Conservation (phyloP, 495 filamentous ascomycete species). For the Penicillium verhagenii region DNA sequence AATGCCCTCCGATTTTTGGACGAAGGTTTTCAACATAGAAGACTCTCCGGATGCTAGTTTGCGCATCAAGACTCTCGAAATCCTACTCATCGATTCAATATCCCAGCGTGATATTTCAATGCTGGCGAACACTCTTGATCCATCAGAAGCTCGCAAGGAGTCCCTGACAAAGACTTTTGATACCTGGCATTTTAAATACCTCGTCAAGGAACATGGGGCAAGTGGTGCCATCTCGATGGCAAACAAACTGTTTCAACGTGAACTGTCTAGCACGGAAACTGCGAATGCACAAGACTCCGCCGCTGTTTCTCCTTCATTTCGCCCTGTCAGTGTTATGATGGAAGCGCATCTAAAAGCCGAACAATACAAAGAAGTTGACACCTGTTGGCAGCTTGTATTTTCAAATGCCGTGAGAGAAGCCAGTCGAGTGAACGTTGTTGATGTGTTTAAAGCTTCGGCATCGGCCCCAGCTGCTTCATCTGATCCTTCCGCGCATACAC, state of each 20-base stretch:
- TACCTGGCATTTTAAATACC: slow-evolving; percentile 53
- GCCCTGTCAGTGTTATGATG: slow-evolving; percentile 66
- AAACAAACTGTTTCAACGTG: slow-evolving; percentile 56
- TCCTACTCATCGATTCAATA: slow-evolving; percentile 12
- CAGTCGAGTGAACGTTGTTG: slow-evolving; percentile 17
- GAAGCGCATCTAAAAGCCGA: slow-evolving; percentile 52
- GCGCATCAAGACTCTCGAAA: not conserved
- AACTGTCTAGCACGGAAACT: slow-evolving; percentile 11
- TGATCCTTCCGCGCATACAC: not conserved
- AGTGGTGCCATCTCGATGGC: slow-evolving; percentile 53
- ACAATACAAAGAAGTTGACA: slow-evolving; percentile 57
- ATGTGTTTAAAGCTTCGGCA: slow-evolving; percentile 8
- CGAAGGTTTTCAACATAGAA: slow-evolving; percentile 14
- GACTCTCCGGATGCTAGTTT: slow-evolving; percentile 2
- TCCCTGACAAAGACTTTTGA: slow-evolving; percentile 36
- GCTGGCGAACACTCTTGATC: slow-evolving; percentile 24
- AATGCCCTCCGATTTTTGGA: slow-evolving; percentile 27
- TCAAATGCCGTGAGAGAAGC: slow-evolving; percentile 49
- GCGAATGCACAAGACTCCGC: not conserved
- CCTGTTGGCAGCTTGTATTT: slow-evolving; percentile 64
- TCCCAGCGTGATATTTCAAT: slow-evolving; percentile 26
- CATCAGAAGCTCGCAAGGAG: slow-evolving; percentile 11
- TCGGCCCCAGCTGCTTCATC: not conserved
- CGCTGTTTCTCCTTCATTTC: slow-evolving; percentile 41
- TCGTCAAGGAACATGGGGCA: slow-evolving; percentile 62